Evolutionary conservation across 2,329 filamentous ascomycete genomes (phyloP).

Genomic region (Diaporthe caulivora): DNA sequence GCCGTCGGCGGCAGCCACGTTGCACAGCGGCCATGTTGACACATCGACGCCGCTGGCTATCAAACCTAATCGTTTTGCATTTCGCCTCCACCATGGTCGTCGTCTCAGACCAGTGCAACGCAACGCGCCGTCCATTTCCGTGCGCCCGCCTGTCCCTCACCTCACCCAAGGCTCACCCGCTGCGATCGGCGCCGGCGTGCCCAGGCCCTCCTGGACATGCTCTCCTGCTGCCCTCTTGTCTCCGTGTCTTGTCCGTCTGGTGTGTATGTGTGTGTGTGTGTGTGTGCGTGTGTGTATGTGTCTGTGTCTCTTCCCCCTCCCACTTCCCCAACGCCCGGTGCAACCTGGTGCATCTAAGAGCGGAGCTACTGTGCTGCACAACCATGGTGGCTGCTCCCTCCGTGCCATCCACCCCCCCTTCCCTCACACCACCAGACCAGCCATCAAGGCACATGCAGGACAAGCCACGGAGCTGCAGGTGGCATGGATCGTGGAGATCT

Average conservation of each 20-base stretch:
- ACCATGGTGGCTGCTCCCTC: slow-evolving; percentile 10
- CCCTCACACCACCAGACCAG: slow-evolving; percentile 22
- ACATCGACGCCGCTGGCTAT: slow-evolving; percentile 16
- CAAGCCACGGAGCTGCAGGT: slow-evolving; percentile 36
- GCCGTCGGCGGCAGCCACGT: slow-evolving; percentile 34
- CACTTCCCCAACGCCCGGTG: slow-evolving; percentile 8
- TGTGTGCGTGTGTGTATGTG: neutral
- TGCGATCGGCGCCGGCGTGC: slow-evolving; percentile 17
- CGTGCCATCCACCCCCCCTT: neutral
- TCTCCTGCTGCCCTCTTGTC: neutral
- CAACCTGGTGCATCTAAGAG: slow-evolving; percentile 33
- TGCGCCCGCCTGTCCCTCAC: neutral
- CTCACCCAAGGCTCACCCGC: slow-evolving; percentile 7
- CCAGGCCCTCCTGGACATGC: neutral
- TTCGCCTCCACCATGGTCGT: slow-evolving; percentile 28
- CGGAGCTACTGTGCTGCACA: slow-evolving; percentile 17
- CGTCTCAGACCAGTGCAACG: slow-evolving; percentile 26
- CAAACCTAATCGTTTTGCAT: slow-evolving; percentile 23
- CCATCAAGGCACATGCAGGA: slow-evolving; percentile 36
- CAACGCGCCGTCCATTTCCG: slow-evolving; percentile 27
- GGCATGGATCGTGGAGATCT: slow-evolving; percentile 35
- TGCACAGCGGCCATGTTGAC: slow-evolving; percentile 28
- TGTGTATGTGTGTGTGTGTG: neutral
- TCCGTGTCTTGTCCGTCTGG: neutral
- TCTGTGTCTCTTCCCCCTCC: neutral